Percentiles rank a stretch among this genome's conserved stretches.
phyloP scores from a whole-genome alignment of 1,139 yeast species.

The Pichia terricola region DNA sequence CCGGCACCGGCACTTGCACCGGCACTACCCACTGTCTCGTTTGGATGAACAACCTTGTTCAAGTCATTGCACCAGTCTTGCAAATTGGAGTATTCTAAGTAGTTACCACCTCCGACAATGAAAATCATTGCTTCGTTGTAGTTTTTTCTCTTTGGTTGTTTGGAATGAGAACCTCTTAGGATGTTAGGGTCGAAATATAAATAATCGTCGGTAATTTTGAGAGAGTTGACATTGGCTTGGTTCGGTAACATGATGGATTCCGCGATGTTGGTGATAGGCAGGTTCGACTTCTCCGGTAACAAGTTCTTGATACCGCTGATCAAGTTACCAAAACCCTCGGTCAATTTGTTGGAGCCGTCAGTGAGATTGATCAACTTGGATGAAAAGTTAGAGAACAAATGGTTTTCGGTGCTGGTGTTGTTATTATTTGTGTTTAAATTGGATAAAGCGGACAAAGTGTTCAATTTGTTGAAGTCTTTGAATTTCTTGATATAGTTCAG shows the following conservation, averaged over 20 bases:
- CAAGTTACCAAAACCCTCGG: slow-evolving; percentile 77
- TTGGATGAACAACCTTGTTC: slow-evolving; percentile 13
- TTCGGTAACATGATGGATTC: slow-evolving; percentile 86
- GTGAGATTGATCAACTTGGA: slow-evolving; percentile 73
- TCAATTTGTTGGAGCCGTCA: slow-evolving; percentile 53
- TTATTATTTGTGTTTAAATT: slow-evolving; percentile 20
- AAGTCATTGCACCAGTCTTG: slow-evolving; percentile 68
- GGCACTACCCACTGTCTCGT: slow-evolving; percentile 2
- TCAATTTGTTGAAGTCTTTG: slow-evolving; percentile 68
- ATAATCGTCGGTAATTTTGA: slow-evolving; percentile 77
- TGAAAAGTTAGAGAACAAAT: slow-evolving; percentile 64
- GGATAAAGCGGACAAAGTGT: slow-evolving; percentile 30
- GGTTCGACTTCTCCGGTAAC: slow-evolving; percentile 76
- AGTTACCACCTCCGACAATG: slow-evolving; percentile 95
- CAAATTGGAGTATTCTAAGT: slow-evolving; percentile 83
- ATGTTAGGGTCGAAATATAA: slow-evolving; percentile 80
- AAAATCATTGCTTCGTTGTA: slow-evolving; percentile 80
- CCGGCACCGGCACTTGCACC: slow-evolving; percentile 2
- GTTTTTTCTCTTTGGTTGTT: slow-evolving; percentile 78
- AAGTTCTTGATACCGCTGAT: slow-evolving; percentile 83
- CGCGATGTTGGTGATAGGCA: slow-evolving; percentile 83
- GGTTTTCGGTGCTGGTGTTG: slow-evolving; percentile 10
- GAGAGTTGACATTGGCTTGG: slow-evolving; percentile 48
- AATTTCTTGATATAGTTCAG: slow-evolving; percentile 67
- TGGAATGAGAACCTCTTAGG: slow-evolving; percentile 80